phyloP scores from a whole-genome alignment of 1,284 basidiomycete genomes.

The Agaricales sp. region DNA sequence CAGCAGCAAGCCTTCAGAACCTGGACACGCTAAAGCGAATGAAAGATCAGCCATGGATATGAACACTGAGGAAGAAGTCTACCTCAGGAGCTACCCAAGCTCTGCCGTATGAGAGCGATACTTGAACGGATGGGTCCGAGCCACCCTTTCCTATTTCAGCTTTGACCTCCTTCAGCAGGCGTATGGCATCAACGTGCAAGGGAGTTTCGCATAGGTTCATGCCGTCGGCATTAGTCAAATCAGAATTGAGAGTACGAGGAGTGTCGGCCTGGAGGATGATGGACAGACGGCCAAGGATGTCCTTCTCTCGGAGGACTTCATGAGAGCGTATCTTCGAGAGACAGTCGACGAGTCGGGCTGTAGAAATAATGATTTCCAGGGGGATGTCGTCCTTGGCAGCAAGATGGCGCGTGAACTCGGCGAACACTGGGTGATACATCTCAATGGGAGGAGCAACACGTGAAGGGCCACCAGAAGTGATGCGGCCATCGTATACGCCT shows the following conservation, averaged over 20 bases:
- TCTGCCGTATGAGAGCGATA: neutral
- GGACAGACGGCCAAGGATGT: neutral
- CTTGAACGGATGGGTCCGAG: neutral
- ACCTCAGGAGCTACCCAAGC: neutral
- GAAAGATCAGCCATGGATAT: neutral
- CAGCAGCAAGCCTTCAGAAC: conserved; percentile 18
- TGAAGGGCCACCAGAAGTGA: neutral
- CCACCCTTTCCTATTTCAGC: neutral
- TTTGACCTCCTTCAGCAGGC: neutral
- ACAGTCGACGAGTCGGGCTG: neutral
- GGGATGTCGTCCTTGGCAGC: neutral
- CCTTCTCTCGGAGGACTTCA: neutral
- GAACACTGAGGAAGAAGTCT: neutral
- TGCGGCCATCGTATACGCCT: neutral
- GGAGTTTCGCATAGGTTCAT: neutral
- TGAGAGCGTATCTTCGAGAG: neutral
- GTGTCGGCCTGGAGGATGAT: neutral
- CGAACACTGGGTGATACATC: neutral
- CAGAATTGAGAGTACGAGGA: neutral
- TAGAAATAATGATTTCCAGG: neutral
- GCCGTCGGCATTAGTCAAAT: neutral
- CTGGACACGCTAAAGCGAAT: conserved; percentile 1
- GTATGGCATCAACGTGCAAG: neutral
- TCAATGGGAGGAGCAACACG: neutral
- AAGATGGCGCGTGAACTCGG: neutral